Evolutionary conservation across 2,329 filamentous ascomycete genomes (phyloP).

Genomic region (Thyridium curvatum): DNA sequence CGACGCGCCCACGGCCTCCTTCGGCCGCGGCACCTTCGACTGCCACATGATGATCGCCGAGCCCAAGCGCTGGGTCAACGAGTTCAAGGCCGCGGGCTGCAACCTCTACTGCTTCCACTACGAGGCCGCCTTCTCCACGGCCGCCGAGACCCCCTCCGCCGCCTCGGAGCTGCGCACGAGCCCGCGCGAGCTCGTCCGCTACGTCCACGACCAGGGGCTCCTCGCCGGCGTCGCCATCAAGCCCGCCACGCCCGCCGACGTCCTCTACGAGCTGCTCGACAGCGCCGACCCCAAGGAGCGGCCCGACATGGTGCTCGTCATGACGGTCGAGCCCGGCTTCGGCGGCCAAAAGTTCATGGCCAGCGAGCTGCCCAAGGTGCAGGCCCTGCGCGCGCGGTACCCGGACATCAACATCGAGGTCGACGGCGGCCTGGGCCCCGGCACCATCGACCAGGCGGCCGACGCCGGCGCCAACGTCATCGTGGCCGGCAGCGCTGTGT

Average conservation of each 20-base stretch:
- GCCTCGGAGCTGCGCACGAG: constrained; percentile 66
- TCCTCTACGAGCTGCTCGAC: constrained; percentile 86
- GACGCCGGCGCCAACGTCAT: constrained; percentile 97
- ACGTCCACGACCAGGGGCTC: constrained; percentile 84
- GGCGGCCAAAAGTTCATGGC: constrained; percentile 99
- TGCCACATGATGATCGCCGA: constrained; percentile 99
- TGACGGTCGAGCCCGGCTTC: constrained; percentile 97
- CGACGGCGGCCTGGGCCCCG: constrained; percentile 82
- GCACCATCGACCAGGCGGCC: constrained; percentile 88
- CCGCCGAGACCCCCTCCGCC: constrained; percentile 71
- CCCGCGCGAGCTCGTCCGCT: constrained; percentile 78
- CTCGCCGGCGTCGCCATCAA: constrained; percentile 94
- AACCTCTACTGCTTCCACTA: constrained; percentile 99
- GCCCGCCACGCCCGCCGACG: constrained; percentile 83
- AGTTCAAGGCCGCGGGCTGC: constrained; percentile 89
- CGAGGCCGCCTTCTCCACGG: constrained; percentile 86
- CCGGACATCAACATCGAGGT: constrained; percentile 93
- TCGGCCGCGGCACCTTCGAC: constrained; percentile 89
- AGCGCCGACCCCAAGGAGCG: constrained; percentile 64
- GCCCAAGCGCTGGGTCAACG: constrained; percentile 97
- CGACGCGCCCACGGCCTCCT: constrained; percentile 55
- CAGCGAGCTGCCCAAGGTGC: constrained; percentile 88
- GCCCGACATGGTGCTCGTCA: constrained; percentile 98
- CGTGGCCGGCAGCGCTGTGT: constrained; percentile 92
- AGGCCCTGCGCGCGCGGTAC: constrained; percentile 75